A percentile compares a stretch with the other conserved stretches of the same genome.
These are phyloP conservation scores for Trichoderma harzianum DNA, from an alignment of 2,329 filamentous ascomycete genomes.

Conservation along the genomic window DNA sequence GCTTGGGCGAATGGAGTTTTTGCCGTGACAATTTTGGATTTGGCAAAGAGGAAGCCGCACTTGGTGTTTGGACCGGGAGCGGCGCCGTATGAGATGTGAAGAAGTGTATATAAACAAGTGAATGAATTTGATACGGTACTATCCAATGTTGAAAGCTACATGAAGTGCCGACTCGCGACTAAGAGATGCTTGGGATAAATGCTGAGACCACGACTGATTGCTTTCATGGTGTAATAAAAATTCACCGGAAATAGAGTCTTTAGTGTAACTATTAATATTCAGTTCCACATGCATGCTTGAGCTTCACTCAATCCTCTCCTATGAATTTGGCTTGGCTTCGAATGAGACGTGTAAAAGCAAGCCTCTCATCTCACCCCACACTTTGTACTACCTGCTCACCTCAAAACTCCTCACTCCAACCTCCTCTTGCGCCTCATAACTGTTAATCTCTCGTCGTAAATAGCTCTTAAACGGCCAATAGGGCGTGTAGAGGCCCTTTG, in stretches of 20 bases:
- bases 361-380: neutral
- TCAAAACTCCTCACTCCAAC: neutral
- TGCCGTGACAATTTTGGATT: constrained; percentile 83
- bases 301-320: neutral
- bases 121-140: neutral
- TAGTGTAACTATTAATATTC: neutral
- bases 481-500: neutral
- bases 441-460: neutral
- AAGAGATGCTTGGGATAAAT: neutral
- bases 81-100: constrained; percentile 54
- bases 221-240: neutral
- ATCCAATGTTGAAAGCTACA: neutral
- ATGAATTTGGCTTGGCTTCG: neutral
- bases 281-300: neutral
- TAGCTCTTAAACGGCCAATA: neutral
- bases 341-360: neutral
- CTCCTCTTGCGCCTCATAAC: neutral
- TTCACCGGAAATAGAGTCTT: neutral
- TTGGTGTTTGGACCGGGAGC: constrained; percentile 71
- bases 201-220: neutral
- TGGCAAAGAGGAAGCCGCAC: constrained; percentile 85
- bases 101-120: neutral
- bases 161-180: neutral
- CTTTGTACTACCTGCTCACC: neutral
- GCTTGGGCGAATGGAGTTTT: constrained; percentile 98